These are phyloP conservation scores for Alternaria atra DNA, from an alignment of 2,329 filamentous ascomycete species.

Conservation along the genomic window DNA sequence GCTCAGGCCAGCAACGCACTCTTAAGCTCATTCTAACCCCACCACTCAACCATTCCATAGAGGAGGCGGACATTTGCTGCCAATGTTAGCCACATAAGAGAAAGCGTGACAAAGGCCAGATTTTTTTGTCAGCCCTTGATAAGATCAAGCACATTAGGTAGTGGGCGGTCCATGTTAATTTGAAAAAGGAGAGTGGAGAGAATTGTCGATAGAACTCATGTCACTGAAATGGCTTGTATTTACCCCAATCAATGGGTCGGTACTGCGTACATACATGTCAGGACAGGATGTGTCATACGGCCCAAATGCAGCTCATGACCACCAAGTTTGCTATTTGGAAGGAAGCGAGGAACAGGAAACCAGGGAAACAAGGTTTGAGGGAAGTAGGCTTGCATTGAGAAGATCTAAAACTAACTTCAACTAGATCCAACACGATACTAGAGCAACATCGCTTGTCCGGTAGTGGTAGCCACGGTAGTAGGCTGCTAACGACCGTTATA, in stretches of 20 bases:
- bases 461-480: not conserved
- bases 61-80: not conserved
- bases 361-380: not conserved
- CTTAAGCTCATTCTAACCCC: too few relatives aligned
- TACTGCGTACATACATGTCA: not conserved
- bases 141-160: not conserved
- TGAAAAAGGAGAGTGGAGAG: too few relatives aligned
- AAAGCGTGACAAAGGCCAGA: too few relatives aligned
- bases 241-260: not conserved
- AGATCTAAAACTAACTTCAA: conserved; percentile 1
- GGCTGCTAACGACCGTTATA: not conserved
- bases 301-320: not conserved
- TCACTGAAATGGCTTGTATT: not conserved
- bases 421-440: not conserved
- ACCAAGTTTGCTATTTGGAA: not conserved
- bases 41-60: not conserved
- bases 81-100: too few relatives aligned
- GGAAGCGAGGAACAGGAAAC: not conserved
- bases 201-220: too few relatives aligned
- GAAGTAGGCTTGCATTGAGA: conserved; percentile 22
- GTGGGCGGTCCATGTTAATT: too few relatives aligned
- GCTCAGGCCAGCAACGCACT: too few relatives aligned
- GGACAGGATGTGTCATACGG: not conserved
- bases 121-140: not conserved
- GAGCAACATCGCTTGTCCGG: not conserved